Base-by-base conservation (phyloP, 352 stramenopile species). In the Phytophthora quininea region DNA sequence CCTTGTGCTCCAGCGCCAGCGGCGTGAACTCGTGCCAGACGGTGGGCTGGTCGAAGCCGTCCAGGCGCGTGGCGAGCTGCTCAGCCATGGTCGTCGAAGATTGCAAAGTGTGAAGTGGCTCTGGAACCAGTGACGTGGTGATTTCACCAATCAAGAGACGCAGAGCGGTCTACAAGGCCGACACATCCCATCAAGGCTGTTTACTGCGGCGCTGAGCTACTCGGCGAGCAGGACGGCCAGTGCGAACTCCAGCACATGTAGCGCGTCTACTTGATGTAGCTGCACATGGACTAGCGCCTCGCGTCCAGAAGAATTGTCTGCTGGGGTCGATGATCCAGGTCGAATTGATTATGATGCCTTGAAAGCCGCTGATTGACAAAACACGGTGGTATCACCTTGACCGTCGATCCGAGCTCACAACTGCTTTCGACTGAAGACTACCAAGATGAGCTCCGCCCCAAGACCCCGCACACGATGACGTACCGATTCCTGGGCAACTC, bases 11-110 rank as follows among this genome's bases (percentile, higher is more conserved):
- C 45, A 88, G 74, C 11, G 93, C 89, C 30, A 98, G 75, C 52
- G 91, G 86, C 37, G 91, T 98, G 79, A 97, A 95, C 71, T 93
- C 85, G 61, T 95, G 85, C 87, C 87, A 95, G 50, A 95, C 87
- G 15, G 87, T 95, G 35, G 85, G 83, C 64, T 86, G 71, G 61
- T 93, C 85, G 56, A 95, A 93, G 67, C 87, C 87, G 7, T 81
- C 37, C 10, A 93, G 82, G 29, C 87, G 87, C 33, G 56, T 62
- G 38, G 85, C 76, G 52, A 93, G 79, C 38, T 84, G 70, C 27
- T 92, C 77, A 24, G 80, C 69, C 84, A 91, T 92, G 35, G 2
- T 59, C 19, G 43, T 24, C 19, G 14, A 29, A 49, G 19, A 49
- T 29, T 49, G 43, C 9, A 45, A 49, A 49, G 12, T 49, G 43